A percentile compares a stretch with the other conserved stretches of the same genome.
Evolutionary conservation across 306 rosid genomes (phyloP).

Genomic region (Alnus glutinosa): DNA sequence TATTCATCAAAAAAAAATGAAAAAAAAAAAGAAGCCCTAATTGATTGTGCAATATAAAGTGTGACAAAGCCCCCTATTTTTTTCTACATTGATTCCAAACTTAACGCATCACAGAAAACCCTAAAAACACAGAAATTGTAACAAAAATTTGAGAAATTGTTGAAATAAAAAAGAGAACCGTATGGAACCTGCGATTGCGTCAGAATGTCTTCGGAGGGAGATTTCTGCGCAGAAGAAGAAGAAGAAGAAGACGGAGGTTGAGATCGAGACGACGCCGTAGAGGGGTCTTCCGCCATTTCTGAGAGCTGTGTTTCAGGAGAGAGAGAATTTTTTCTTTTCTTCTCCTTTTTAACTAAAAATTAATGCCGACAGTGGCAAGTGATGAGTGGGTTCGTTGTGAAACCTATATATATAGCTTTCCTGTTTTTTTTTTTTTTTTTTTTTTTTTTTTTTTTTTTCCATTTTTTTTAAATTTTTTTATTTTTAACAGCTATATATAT

Average conservation of each 20-base stretch:
- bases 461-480: too few relatives aligned
- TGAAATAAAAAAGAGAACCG: neutral
- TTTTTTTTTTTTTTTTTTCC: too few relatives aligned
- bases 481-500: too few relatives aligned
- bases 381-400: neutral
- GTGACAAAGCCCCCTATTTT: neutral
- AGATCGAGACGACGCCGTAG: constrained; percentile 42
- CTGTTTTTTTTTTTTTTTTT: too few relatives aligned
- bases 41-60: neutral
- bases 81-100: neutral
- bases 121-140: neutral
- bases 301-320: constrained; percentile 1
- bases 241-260: constrained; percentile 15
- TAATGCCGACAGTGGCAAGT: neutral
- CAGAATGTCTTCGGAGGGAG: constrained; percentile 34
- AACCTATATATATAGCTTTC: neutral
- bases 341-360: too few relatives aligned
- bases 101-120: neutral
- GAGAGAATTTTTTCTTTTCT: too few relatives aligned
- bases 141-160: neutral
- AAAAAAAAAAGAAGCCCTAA: neutral
- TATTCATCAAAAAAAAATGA: too few relatives aligned
- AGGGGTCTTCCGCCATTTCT: constrained; percentile 55
- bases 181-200: constrained; percentile 49
- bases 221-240: constrained; percentile 28